Evolutionary conservation across 2,329 filamentous ascomycete species (phyloP).

Genomic region (Paraphaeosphaeria minitans): DNA sequence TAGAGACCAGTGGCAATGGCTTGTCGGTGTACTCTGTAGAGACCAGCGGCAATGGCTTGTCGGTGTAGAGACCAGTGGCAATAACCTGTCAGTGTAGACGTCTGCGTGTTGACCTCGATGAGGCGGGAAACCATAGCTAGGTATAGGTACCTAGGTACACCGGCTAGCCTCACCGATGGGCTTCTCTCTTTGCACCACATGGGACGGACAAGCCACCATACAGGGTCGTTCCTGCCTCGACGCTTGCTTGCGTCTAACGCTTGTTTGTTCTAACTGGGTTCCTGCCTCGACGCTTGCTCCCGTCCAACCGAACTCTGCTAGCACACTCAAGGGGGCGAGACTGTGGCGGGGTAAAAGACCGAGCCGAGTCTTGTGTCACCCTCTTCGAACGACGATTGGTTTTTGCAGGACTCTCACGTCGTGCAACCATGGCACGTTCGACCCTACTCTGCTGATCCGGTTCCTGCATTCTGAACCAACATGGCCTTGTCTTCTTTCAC

Average conservation of each 20-base stretch:
- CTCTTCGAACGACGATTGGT: background rate
- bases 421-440: background rate
- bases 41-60: too few species aligned
- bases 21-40: too few species aligned
- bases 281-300: too few species aligned
- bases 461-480: background rate
- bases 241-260: background rate
- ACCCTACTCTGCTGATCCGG: background rate
- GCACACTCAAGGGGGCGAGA: background rate
- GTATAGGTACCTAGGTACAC: too few species aligned
- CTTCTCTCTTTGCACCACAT: background rate
- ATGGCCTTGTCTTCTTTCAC: background rate
- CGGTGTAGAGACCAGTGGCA: background rate
- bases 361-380: background rate
- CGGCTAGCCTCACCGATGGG: background rate
- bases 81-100: too few species aligned
- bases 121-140: too few species aligned
- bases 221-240: background rate
- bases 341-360: background rate
- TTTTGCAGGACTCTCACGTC: background rate
- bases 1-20: too few species aligned
- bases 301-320: background rate
- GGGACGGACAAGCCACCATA: background rate
- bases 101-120: too few species aligned
- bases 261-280: too few species aligned